These are phyloP conservation scores for Leishmania mexicana DNA, from an alignment of 208 protist genomes.

Conservation along the genomic window DNA sequence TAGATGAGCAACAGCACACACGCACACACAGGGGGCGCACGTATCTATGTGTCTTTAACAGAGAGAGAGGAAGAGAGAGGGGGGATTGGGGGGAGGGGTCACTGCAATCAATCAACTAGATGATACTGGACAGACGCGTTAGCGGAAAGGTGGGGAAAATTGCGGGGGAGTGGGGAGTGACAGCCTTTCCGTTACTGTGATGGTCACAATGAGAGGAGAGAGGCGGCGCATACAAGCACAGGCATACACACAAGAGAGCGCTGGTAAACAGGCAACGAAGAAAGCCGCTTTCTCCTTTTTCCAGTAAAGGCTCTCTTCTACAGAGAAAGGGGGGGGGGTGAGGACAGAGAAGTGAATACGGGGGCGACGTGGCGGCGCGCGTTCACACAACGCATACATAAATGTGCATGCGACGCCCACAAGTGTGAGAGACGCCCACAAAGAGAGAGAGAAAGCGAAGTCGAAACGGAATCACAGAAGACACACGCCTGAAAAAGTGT, in stretches of 20 bases:
- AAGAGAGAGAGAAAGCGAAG: neutral
- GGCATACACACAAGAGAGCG: neutral
- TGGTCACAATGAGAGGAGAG: neutral
- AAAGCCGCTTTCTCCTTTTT: neutral
- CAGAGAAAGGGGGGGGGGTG: neutral
- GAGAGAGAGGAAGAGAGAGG: neutral
- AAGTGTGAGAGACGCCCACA: neutral
- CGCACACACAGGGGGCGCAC: neutral
- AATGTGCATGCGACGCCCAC: neutral
- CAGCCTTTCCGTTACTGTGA: neutral
- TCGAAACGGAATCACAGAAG: neutral
- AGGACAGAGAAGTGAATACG: too few relatives aligned
- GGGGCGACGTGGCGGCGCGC: neutral
- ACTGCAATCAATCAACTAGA: neutral
- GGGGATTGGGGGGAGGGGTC: neutral
- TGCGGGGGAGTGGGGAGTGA: too few relatives aligned
- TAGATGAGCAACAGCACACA: neutral
- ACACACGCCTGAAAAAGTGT: neutral
- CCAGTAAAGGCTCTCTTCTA: neutral
- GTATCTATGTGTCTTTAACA: neutral
- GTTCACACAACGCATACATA: neutral
- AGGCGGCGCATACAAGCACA: neutral
- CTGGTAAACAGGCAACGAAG: neutral
- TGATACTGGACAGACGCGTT: neutral
- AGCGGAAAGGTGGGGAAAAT: neutral